Conservation (phyloP, 768 basidiomycete species). For the Amanita molliuscula region DNA sequence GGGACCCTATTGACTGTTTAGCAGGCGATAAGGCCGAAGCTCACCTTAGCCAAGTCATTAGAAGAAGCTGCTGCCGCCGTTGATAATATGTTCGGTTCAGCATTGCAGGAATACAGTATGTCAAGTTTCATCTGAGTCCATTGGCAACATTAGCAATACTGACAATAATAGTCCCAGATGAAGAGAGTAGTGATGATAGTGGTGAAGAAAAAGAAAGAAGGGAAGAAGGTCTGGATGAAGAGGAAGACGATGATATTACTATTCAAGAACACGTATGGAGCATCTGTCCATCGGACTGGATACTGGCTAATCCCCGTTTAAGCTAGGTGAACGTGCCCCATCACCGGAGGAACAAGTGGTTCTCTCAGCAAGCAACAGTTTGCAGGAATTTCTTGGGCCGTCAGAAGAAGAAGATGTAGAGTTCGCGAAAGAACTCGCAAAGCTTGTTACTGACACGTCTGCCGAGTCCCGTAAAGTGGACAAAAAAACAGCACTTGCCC, state of each 20-base stretch:
- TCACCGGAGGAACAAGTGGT: slow-evolving; percentile 80
- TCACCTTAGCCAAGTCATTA: slow-evolving; percentile 56
- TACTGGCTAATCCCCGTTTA: slow-evolving; percentile 1
- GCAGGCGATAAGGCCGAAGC: slow-evolving; percentile 81
- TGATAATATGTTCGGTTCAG: slow-evolving; percentile 76
- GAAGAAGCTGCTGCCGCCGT: slow-evolving; percentile 84
- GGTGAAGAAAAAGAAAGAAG: slow-evolving; percentile 48
- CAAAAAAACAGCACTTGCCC: slow-evolving; percentile 73
- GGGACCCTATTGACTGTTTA: neutral
- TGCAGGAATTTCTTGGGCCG: slow-evolving; percentile 68
- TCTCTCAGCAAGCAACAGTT: slow-evolving; percentile 41
- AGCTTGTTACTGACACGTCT: slow-evolving; percentile 85
- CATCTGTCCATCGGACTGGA: neutral
- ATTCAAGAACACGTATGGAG: slow-evolving; percentile 42
- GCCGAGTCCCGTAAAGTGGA: slow-evolving; percentile 79
- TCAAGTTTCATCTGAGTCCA: neutral
- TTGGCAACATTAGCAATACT: neutral
- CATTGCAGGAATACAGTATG: slow-evolving; percentile 53
- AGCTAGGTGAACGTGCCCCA: slow-evolving; percentile 61
- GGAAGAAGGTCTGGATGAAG: slow-evolving; percentile 39
- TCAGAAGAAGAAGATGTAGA: slow-evolving; percentile 87
- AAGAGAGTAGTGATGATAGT: slow-evolving; percentile 52
- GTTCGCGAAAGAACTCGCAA: slow-evolving; percentile 92
- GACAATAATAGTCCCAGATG: slow-evolving; percentile 6
- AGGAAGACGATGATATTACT: slow-evolving; percentile 56